These are phyloP conservation scores for Euphorbia celastroides DNA, from an alignment of 441 rosid species.

Conservation along the genomic window DNA sequence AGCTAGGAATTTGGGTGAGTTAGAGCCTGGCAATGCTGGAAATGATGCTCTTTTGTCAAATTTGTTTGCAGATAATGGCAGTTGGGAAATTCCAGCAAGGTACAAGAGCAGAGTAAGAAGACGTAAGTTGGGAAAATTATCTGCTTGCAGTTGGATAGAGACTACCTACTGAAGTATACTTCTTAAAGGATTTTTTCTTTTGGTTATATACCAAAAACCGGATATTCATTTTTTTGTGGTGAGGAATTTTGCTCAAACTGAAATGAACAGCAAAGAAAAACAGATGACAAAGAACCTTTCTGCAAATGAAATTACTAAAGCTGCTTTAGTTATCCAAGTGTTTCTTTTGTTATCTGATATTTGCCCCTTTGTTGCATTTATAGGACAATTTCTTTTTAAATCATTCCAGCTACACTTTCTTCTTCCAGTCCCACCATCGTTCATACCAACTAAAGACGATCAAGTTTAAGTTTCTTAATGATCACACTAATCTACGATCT, in stretches of 20 bases:
- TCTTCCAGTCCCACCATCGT: constrained; percentile 1
- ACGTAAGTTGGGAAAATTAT: constrained; percentile 34
- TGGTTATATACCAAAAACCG: neutral
- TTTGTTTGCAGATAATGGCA: constrained; percentile 60
- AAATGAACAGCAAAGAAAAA: too few species aligned
- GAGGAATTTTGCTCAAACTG: too few species aligned
- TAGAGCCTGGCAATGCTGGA: constrained; percentile 69
- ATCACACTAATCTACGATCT: too few species aligned
- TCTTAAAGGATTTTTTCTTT: neutral
- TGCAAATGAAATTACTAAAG: too few species aligned
- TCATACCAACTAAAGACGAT: neutral
- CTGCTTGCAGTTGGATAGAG: constrained; percentile 72
- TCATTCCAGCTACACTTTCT: too few species aligned
- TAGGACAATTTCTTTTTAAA: too few species aligned
- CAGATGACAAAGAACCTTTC: too few species aligned
- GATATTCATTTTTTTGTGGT: too few species aligned
- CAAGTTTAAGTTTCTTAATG: neutral
- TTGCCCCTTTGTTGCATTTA: too few species aligned
- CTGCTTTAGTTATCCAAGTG: too few species aligned
- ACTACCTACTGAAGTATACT: constrained; percentile 16
- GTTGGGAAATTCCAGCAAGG: constrained; percentile 45
- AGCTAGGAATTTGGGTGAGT: constrained; percentile 48
- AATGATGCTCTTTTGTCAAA: constrained; percentile 47
- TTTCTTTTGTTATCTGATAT: too few species aligned
- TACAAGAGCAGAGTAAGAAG: constrained; percentile 48